Conservation (phyloP, 2,329 filamentous ascomycete genomes). For the Hypoxylon sp. region DNA sequence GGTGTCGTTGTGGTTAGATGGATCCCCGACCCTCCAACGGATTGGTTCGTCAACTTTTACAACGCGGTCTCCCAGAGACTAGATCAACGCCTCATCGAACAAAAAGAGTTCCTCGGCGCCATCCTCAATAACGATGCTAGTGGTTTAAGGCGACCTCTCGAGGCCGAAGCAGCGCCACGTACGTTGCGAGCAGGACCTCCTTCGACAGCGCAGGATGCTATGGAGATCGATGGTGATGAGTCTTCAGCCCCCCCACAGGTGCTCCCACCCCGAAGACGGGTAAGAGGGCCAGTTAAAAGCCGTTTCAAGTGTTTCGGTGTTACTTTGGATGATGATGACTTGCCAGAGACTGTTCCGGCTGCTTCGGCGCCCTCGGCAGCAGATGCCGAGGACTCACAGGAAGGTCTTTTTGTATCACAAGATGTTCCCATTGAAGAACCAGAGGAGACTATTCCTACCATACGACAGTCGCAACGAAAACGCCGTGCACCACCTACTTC, state of each 20-base stretch:
- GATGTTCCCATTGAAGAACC: conserved; percentile 53
- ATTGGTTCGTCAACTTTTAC: conserved; percentile 80
- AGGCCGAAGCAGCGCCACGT: conserved; percentile 61
- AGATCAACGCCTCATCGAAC: conserved; percentile 86
- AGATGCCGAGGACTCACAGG: conserved; percentile 56
- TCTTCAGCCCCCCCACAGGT: conserved; percentile 32
- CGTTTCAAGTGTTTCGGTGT: conserved; percentile 82
- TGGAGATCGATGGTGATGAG: conserved; percentile 50
- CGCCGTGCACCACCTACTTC: conserved; percentile 60
- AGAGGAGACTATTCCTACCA: conserved; percentile 43
- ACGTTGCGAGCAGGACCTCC: conserved; percentile 48
- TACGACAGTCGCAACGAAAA: conserved; percentile 60
- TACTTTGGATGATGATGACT: conserved; percentile 57
- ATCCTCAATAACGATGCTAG: conserved; percentile 86
- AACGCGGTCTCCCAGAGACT: conserved; percentile 78
- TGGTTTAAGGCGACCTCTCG: conserved; percentile 77
- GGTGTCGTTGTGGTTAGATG: conserved; percentile 86
- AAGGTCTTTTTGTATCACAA: conserved; percentile 72
- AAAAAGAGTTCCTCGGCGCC: conserved; percentile 92
- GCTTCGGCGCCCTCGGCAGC: conserved; percentile 16
- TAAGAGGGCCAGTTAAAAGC: conserved; percentile 62
- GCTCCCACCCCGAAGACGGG: conserved; percentile 52
- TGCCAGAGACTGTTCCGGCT: conserved; percentile 28
- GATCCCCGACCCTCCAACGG: conserved; percentile 69
- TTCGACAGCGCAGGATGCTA: conserved; percentile 38